phyloP scores from a whole-genome alignment of 2,329 filamentous ascomycete genomes.

The Botrytis galanthina region DNA sequence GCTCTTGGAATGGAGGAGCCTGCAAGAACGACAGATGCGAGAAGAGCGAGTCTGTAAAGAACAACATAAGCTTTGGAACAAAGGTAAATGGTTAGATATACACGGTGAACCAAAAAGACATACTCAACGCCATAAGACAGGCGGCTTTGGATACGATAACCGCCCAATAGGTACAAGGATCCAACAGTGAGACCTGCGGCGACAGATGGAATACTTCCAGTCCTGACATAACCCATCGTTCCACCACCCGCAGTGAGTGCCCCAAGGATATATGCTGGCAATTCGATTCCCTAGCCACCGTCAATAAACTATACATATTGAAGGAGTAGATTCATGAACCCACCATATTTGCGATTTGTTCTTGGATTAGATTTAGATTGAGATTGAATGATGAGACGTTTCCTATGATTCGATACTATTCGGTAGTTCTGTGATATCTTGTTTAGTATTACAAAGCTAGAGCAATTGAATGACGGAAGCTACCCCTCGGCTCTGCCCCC shows the following conservation, averaged over 20 bases:
- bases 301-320: slow-evolving; percentile 11
- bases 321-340: slow-evolving; percentile 4
- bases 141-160: slow-evolving; percentile 71
- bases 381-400: neutral
- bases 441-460: slow-evolving; percentile 5
- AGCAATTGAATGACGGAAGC: slow-evolving; percentile 3
- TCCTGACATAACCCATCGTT: slow-evolving; percentile 79
- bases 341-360: slow-evolving; percentile 32
- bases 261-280: slow-evolving; percentile 74
- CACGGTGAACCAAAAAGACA: neutral
- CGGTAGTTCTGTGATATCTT: neutral
- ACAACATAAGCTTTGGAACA: slow-evolving; percentile 1
- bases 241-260: slow-evolving; percentile 83
- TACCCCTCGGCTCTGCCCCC: slow-evolving; percentile 18
- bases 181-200: slow-evolving; percentile 83
- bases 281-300: slow-evolving; percentile 44
- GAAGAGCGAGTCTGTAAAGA: slow-evolving; percentile 59
- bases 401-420: neutral
- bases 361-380: neutral
- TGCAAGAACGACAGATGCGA: slow-evolving; percentile 81
- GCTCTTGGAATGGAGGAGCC: slow-evolving; percentile 84
- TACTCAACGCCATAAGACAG: slow-evolving; percentile 77
- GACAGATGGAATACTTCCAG: slow-evolving; percentile 82
- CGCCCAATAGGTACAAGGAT: slow-evolving; percentile 70
- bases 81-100: neutral